Percentiles rank a stretch among this genome's conserved stretches.
Conservation (phyloP, 108 stramenopile species). For the Bacterosira constricta region DNA sequence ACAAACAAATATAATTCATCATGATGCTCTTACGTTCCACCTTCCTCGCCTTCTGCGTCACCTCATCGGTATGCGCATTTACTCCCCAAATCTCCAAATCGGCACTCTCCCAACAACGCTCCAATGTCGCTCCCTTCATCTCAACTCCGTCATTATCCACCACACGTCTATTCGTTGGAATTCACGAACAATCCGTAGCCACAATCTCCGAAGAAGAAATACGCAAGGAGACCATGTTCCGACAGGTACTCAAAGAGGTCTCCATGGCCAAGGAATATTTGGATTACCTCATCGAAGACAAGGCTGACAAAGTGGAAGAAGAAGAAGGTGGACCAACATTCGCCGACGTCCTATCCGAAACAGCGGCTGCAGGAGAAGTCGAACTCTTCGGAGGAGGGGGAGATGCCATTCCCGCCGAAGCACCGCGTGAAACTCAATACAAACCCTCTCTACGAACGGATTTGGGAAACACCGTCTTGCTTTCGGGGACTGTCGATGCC, state of each 20-base stretch:
- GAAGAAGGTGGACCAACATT: not conserved
- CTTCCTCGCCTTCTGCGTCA: not conserved
- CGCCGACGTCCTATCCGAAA: not conserved
- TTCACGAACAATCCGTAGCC: not conserved
- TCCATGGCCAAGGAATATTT: not conserved
- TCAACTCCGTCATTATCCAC: not conserved
- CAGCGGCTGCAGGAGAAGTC: not conserved
- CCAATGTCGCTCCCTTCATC: not conserved
- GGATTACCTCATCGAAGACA: not conserved
- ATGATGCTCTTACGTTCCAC: not conserved
- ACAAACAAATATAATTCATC: too few species aligned
- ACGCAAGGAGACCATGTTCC: not conserved
- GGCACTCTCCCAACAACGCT: not conserved
- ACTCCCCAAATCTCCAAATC: not conserved
- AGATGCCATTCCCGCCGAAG: not conserved
- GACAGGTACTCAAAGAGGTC: not conserved
- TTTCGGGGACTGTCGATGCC: conserved; percentile 21
- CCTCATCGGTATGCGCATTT: not conserved
- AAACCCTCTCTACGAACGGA: conserved; percentile 19
- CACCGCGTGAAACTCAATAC: conserved; percentile 4
- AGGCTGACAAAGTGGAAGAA: not conserved
- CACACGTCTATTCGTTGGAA: not conserved
- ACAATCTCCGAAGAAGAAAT: not conserved
- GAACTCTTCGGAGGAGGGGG: not conserved
- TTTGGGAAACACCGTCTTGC: conserved; percentile 27